Evolutionary conservation across 495 filamentous ascomycete genomes (phyloP).

Genomic region (Tuber microsphaerosporum): DNA sequence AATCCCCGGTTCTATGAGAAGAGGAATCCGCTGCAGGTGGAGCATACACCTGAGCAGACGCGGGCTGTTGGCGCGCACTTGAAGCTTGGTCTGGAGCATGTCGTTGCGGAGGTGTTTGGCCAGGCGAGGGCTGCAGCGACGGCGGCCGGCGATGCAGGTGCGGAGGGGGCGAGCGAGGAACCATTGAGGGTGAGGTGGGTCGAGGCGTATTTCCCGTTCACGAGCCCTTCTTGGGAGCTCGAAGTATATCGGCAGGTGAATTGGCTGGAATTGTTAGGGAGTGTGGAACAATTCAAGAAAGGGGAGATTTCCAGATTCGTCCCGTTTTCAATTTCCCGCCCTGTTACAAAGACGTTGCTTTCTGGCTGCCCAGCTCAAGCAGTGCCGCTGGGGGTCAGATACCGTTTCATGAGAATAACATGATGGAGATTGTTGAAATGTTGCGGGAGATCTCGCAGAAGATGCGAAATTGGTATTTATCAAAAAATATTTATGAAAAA

Average conservation of each 20-base stretch:
- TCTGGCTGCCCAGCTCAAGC: too few relatives aligned
- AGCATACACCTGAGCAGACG: slow-evolving; percentile 67
- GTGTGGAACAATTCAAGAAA: slow-evolving; percentile 43
- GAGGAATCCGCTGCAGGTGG: slow-evolving; percentile 74
- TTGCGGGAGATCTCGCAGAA: slow-evolving; percentile 85
- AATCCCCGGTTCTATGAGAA: slow-evolving; percentile 72
- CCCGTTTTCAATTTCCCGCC: too few relatives aligned
- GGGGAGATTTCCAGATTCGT: too few relatives aligned
- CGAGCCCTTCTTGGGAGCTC: slow-evolving; percentile 85
- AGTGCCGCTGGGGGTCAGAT: too few relatives aligned
- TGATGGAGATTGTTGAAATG: slow-evolving; percentile 83
- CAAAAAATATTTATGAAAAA: background rate
- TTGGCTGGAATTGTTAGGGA: slow-evolving; percentile 92
- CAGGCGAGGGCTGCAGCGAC: slow-evolving; percentile 62
- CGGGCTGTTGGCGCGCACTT: slow-evolving; percentile 80
- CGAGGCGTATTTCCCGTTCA: too few relatives aligned
- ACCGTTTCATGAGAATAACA: slow-evolving; percentile 80
- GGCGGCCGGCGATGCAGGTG: slow-evolving; percentile 45
- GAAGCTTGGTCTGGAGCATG: slow-evolving; percentile 77
- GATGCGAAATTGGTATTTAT: slow-evolving; percentile 58
- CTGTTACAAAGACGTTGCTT: too few relatives aligned
- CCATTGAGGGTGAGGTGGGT: too few relatives aligned
- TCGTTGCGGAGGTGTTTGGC: slow-evolving; percentile 83
- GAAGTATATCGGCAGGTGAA: slow-evolving; percentile 91
- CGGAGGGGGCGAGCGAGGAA: slow-evolving; percentile 42